A percentile compares a stretch with the other conserved stretches of the same genome.
phyloP scores from a whole-genome alignment of 495 filamentous ascomycete genomes.

The Xylaria nigripes region DNA sequence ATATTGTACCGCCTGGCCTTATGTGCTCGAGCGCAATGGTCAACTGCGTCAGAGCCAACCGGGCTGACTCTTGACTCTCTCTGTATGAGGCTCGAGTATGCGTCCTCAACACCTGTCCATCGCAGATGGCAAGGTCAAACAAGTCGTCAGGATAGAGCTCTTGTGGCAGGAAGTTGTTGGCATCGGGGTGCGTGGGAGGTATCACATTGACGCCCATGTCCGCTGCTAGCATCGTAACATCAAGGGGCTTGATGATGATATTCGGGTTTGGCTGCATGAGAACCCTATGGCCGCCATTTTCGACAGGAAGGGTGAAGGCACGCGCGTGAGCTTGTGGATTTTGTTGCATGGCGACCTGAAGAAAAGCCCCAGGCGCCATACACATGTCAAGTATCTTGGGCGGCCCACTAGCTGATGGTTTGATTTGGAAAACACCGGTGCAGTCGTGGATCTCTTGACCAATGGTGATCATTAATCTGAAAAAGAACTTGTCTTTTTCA shows the following conservation, averaged over 20 bases:
- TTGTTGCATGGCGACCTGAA: constrained; percentile 25
- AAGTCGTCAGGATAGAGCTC: constrained; percentile 18
- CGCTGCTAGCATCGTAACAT: constrained; percentile 47
- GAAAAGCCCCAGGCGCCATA: constrained; percentile 51
- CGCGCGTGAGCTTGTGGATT: constrained; percentile 29
- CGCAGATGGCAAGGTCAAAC: constrained; percentile 51
- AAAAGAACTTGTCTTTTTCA: constrained; percentile 4
- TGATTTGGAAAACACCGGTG: constrained; percentile 31
- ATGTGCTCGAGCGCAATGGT: constrained; percentile 42
- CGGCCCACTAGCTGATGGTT: constrained; percentile 18
- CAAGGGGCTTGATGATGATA: constrained; percentile 28
- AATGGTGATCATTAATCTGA: constrained; percentile 13
- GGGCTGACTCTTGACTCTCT: constrained; percentile 32
- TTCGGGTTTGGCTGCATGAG: constrained; percentile 14
- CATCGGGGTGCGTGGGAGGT: constrained; percentile 38
- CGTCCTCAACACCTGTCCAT: constrained; percentile 46
- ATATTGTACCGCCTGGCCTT: constrained; percentile 33
- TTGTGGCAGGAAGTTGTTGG: constrained; percentile 28
- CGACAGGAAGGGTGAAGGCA: constrained; percentile 37
- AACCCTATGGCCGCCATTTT: constrained; percentile 39
- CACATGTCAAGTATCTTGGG: constrained; percentile 46
- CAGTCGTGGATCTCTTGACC: constrained; percentile 10
- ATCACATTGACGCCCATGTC: constrained; percentile 42
- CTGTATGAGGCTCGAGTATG: constrained; percentile 37
- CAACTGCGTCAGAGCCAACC: constrained; percentile 39